Conservation (phyloP, 108 stramenopile species). For the Pelagomonas calceolata region DNA sequence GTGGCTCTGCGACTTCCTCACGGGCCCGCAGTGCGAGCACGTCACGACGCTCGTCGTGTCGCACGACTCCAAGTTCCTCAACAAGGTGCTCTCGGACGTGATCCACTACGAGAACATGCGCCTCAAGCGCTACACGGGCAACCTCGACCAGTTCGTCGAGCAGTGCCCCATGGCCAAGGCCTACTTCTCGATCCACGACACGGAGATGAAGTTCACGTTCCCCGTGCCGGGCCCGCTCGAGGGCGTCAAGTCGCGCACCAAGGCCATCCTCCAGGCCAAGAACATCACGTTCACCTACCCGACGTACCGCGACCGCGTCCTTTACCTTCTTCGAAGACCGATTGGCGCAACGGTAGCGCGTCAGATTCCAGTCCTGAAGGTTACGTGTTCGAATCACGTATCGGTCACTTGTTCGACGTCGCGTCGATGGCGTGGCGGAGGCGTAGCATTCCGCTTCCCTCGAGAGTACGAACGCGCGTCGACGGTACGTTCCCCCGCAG, state of each 20-base stretch:
- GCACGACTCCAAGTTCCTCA: conserved; percentile 87
- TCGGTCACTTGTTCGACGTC: conserved; percentile 45
- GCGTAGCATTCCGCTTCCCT: too few relatives aligned
- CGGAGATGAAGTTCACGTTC: too few relatives aligned
- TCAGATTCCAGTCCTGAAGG: too few relatives aligned
- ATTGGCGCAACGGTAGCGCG: too few relatives aligned
- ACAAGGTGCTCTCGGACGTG: conserved; percentile 77
- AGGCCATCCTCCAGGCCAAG: conserved; percentile 87
- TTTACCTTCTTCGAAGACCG: conserved; percentile 47
- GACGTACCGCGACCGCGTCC: conserved; percentile 39
- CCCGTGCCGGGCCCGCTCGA: conserved; percentile 15
- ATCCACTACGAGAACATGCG: conserved; percentile 90
- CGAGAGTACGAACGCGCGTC: too few relatives aligned
- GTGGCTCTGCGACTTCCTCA: conserved; percentile 75
- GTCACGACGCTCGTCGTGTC: conserved; percentile 50
- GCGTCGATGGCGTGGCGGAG: conserved; percentile 44
- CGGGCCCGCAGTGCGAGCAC: conserved; percentile 17
- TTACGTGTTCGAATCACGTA: too few relatives aligned
- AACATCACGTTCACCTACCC: conserved; percentile 76
- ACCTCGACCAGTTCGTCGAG: conserved; percentile 59
- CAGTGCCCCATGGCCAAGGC: conserved; percentile 80
- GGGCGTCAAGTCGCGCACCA: conserved; percentile 71
- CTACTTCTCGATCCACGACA: conserved; percentile 69
- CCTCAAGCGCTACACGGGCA: conserved; percentile 47
- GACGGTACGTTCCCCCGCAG: too few relatives aligned